A percentile compares a stretch with the other conserved stretches of the same genome.
phyloP scores from a whole-genome alignment of 202 grass and related monocot genomes.

The Brachypodium distachyon region DNA sequence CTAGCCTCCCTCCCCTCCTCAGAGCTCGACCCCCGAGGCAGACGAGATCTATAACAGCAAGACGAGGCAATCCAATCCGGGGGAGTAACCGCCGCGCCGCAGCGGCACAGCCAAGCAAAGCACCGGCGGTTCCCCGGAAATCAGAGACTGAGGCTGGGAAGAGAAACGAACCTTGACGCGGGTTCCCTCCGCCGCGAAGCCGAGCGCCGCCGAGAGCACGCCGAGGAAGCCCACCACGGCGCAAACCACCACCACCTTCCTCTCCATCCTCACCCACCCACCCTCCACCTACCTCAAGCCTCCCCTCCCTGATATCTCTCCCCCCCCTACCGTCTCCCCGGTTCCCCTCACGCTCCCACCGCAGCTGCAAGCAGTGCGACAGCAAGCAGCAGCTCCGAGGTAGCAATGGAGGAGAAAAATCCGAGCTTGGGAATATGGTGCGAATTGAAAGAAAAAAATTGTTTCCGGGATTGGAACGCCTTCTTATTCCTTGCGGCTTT shows the following conservation, averaged over 20 bases:
- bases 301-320: neutral
- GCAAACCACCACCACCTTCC: conserved; percentile 58
- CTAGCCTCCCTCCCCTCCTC: neutral
- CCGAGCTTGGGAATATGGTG: neutral
- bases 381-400: too few species aligned
- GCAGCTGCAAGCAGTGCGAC: neutral
- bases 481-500: neutral
- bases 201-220: conserved; percentile 76
- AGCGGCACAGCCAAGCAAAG: too few species aligned
- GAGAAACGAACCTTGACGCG: conserved; percentile 60
- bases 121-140: too few species aligned
- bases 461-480: neutral
- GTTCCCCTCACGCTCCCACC: too few species aligned
- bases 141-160: fast-evolving
- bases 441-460: too few species aligned
- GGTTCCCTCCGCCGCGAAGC: conserved; percentile 86
- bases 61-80: neutral
- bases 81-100: too few species aligned
- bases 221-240: conserved; percentile 68
- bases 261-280: conserved; percentile 48
- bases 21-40: neutral
- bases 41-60: neutral
- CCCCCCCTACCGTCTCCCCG: too few species aligned
- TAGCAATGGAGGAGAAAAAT: neutral
- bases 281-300: neutral